Evolutionary conservation across 371 early-diverging fungal species (phyloP), one percentile per base, ranked within the genome.

Genomic region (Lichtheimia ornata): DNA sequence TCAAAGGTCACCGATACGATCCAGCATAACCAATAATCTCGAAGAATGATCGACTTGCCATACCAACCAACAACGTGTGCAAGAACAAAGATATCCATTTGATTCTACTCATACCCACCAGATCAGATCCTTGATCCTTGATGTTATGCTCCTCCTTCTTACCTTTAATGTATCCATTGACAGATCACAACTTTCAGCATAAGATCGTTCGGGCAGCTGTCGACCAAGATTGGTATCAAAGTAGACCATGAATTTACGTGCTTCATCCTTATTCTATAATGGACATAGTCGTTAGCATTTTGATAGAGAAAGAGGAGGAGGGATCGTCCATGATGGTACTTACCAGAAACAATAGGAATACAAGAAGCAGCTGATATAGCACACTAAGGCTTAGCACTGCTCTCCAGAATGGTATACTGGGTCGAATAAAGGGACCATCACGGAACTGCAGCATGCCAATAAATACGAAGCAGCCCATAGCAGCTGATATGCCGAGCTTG

Each of bases 31-130:
- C 91, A 94, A 70, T 91, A 90, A 77, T 98, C 97, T 28, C 97
- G 86, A 42, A 97, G 72, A 45, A 98, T 92, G 25, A 98, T 70
- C 0, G 96, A 90, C 68, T 97, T 97, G 62, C 87, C 90, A 67
- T 91, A 95, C 97, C 97, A 98, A n/a, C 98, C 98, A 14, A 96
- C 57, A 18, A 90, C 82, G 74, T 98, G 98, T 4, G 96, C 97
- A 55, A 95, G 44, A 14, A 97, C 97, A 74, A 97, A 98, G 43
- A 93, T 87, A 71, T 98, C 98, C 68, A 95, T 82, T 83, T 94
- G 93, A 58, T 83, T 79, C 88, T 91, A 73, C 7, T 13, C 28
- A 13, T 56, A 20, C 22, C 24, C 40, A 44, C 17, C 25, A 35
- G n/a, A 24, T 17, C 30, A 17, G 22, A 42, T 9, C 18, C 43